Conservation (phyloP, 2,329 filamentous ascomycete species). For the Myriosclerotinia duriaeana region DNA sequence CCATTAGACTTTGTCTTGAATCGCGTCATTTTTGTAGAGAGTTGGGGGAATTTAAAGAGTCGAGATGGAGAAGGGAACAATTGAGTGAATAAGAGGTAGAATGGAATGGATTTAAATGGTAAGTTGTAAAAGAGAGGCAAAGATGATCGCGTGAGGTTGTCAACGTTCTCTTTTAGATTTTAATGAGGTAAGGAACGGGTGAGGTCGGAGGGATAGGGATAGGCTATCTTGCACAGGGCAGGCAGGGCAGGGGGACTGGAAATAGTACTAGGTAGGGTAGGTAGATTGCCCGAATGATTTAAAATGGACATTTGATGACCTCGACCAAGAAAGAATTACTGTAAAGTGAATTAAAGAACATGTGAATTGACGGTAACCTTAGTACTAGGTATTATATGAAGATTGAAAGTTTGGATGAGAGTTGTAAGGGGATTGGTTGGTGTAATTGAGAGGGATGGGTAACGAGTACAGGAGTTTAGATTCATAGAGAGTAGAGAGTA, state of each 20-base stretch:
- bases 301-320: too few relatives aligned
- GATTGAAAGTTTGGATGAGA: not conserved
- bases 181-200: constrained; percentile 16
- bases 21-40: constrained; percentile 31
- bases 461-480: too few relatives aligned
- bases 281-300: too few relatives aligned
- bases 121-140: constrained; percentile 1
- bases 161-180: constrained; percentile 1
- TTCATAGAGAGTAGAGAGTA: too few relatives aligned
- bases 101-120: not conserved
- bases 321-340: too few relatives aligned
- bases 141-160: constrained; percentile 22
- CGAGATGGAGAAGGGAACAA: not conserved
- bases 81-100: constrained; percentile 3
- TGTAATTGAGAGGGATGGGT: not conserved
- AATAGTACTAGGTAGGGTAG: too few relatives aligned
- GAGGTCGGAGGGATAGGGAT: too few relatives aligned
- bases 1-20: constrained; percentile 53
- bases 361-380: too few relatives aligned
- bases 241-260: too few relatives aligned
- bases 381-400: too few relatives aligned
- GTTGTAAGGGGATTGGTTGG: not conserved
- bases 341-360: too few relatives aligned
- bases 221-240: too few relatives aligned
- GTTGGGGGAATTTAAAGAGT: not conserved